These are phyloP conservation scores for Handroanthus guayacan DNA, from an alignment of 257 asterid species.

Conservation along the genomic window DNA sequence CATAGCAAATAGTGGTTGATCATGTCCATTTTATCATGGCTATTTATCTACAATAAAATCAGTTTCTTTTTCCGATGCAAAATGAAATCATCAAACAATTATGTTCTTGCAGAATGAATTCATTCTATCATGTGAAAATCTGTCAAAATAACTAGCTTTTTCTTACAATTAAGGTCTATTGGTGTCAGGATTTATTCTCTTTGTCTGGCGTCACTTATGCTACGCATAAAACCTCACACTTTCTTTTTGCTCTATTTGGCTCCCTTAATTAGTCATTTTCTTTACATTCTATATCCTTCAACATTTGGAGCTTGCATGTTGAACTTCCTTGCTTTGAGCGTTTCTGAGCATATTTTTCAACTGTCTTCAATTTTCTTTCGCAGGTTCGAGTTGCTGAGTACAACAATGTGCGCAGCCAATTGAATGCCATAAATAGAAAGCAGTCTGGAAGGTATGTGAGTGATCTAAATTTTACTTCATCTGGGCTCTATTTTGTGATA, in stretches of 20 bases:
- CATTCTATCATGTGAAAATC: background rate
- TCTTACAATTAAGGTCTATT: background rate
- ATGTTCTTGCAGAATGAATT: slow-evolving; percentile 15
- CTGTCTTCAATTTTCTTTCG: slow-evolving; percentile 39
- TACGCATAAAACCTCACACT: background rate
- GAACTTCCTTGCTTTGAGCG: background rate
- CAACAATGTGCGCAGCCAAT: slow-evolving; percentile 84
- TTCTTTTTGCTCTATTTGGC: slow-evolving; percentile 6
- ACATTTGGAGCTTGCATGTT: slow-evolving; percentile 1
- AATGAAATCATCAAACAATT: slow-evolving; percentile 15
- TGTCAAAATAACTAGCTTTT: background rate
- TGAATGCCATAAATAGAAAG: slow-evolving; percentile 80
- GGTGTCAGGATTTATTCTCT: background rate
- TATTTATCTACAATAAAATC: background rate
- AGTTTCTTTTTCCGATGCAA: background rate
- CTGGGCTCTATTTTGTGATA: background rate
- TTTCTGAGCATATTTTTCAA: slow-evolving; percentile 19
- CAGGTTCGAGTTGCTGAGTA: slow-evolving; percentile 94
- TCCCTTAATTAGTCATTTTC: slow-evolving; percentile 7
- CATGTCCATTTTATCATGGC: background rate
- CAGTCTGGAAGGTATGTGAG: slow-evolving; percentile 78
- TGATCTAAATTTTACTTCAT: slow-evolving; percentile 12
- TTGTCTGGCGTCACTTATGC: slow-evolving; percentile 23
- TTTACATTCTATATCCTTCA: background rate
- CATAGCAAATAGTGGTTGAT: slow-evolving; percentile 4